Percentiles rank a stretch among this genome's conserved stretches.
These are phyloP conservation scores for Acer negundo DNA, from an alignment of 345 rosid species.

Conservation along the genomic window DNA sequence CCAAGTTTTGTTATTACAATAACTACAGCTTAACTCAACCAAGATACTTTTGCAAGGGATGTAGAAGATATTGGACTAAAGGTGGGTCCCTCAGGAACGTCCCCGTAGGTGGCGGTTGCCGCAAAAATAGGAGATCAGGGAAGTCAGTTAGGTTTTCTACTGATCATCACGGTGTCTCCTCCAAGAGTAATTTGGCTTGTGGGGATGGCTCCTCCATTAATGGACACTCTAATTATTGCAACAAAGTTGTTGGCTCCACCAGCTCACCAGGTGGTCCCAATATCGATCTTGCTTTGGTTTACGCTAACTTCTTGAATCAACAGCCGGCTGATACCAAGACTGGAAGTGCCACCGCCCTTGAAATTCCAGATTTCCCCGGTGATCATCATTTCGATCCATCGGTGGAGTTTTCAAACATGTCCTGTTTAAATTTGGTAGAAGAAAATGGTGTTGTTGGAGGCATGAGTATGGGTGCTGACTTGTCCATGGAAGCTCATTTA, in stretches of 20 bases:
- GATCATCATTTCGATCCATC: constrained; percentile 23
- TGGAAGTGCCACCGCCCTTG: constrained; percentile 5
- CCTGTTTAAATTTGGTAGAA: constrained; percentile 13
- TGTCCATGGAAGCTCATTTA: constrained; percentile 15
- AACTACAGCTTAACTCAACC: constrained; percentile 72
- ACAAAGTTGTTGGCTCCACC: constrained; percentile 21
- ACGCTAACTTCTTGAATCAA: constrained; percentile 56
- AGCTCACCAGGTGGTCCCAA: constrained; percentile 33
- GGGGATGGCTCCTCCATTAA: constrained; percentile 4
- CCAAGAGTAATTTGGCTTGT: constrained; percentile 10
- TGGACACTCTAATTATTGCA: neutral
- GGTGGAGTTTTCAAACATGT: constrained; percentile 21
- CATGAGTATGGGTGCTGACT: constrained; percentile 8
- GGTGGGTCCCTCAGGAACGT: constrained; percentile 63
- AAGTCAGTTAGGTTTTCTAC: constrained; percentile 38
- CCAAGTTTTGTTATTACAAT: constrained; percentile 72
- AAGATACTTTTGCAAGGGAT: constrained; percentile 67
- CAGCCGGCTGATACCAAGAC: constrained; percentile 22
- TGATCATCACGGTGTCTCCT: constrained; percentile 5
- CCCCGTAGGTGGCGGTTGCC: constrained; percentile 62
- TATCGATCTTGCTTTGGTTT: constrained; percentile 61
- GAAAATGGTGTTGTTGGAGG: constrained; percentile 19
- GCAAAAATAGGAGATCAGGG: constrained; percentile 49
- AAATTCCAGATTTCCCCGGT: constrained; percentile 23
- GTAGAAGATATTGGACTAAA: constrained; percentile 70